A percentile compares a stretch with the other conserved stretches of the same genome.
Evolutionary conservation across 176 grass and related monocot species (phyloP).

Genomic region (Rhynchospora pubera): DNA sequence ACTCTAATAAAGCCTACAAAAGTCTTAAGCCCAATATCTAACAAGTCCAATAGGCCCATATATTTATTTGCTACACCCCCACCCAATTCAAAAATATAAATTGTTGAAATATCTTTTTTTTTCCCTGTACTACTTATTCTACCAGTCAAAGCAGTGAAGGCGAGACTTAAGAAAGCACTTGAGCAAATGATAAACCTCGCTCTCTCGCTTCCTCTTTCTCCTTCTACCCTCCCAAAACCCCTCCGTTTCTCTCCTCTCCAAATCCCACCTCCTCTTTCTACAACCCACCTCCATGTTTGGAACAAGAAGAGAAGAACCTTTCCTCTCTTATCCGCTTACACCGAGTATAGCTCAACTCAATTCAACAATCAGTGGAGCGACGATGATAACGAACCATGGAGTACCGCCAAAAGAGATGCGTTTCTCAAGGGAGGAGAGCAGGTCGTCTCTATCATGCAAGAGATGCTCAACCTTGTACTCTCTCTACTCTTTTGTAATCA

Average conservation of each 20-base stretch:
- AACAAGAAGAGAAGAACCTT: neutral
- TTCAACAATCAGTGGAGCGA: conserved; percentile 20
- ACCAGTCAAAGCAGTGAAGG: neutral
- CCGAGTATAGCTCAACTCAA: conserved; percentile 30
- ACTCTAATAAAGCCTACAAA: too few species aligned
- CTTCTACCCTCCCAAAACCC: conserved; percentile 1
- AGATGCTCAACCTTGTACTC: conserved; percentile 80
- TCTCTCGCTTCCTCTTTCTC: neutral
- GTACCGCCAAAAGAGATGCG: conserved; percentile 51
- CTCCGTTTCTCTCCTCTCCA: neutral
- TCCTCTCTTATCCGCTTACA: conserved; percentile 15
- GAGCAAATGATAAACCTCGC: conserved; percentile 33
- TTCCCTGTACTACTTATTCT: too few species aligned
- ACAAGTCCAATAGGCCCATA: too few species aligned
- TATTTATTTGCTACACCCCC: too few species aligned
- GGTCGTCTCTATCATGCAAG: conserved; percentile 87
- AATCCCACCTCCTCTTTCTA: neutral
- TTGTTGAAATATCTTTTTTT: too few species aligned
- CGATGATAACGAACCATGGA: conserved; percentile 48
- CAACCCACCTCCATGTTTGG: neutral
- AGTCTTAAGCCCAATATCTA: too few species aligned
- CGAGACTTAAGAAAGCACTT: neutral
- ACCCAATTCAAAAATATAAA: too few species aligned
- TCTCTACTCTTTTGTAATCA: neutral
- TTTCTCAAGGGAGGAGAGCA: conserved; percentile 85